Percentiles rank a stretch among this genome's conserved stretches.
These are phyloP conservation scores for Globisporangium acanthophoron DNA, from an alignment of 352 stramenopile genomes.

Conservation along the genomic window DNA sequence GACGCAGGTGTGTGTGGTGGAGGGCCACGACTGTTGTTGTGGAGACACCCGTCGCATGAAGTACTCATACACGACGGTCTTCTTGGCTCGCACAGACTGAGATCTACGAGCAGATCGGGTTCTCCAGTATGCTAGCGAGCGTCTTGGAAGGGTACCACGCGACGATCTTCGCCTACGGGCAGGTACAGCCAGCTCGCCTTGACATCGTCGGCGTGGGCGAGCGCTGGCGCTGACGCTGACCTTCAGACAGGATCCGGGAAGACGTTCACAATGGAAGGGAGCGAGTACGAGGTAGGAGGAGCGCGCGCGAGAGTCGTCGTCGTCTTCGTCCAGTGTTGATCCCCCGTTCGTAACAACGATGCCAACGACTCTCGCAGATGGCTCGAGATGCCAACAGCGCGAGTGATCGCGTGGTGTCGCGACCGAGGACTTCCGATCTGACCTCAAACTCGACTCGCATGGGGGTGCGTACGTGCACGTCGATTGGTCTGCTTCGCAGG, in stretches of 20 bases:
- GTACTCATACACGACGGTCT: neutral
- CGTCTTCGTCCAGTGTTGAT: neutral
- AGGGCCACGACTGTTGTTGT: neutral
- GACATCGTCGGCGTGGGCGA: no score
- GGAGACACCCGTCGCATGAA: neutral
- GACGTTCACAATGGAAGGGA: constrained; percentile 61
- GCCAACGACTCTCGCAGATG: neutral
- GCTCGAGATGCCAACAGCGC: constrained; percentile 3
- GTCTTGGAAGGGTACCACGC: constrained; percentile 39
- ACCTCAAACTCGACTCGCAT: constrained; percentile 12
- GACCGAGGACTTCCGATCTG: constrained; percentile 13
- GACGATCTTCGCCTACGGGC: constrained; percentile 53
- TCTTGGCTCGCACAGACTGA: constrained; percentile 11
- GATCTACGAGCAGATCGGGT: constrained; percentile 35
- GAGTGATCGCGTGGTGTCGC: constrained; percentile 12
- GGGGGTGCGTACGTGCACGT: constrained; percentile 31
- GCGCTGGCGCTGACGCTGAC: neutral
- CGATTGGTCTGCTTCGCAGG: neutral
- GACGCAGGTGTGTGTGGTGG: constrained; percentile 23
- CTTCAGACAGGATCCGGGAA: constrained; percentile 45
- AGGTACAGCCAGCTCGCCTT: constrained; percentile 15
- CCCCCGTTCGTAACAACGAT: neutral
- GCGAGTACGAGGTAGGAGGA: constrained; percentile 41
- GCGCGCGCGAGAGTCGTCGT: no score
- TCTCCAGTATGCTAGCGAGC: constrained; percentile 25